Conservation (phyloP, 2,329 filamentous ascomycete genomes). For the Cryphonectria japonica region DNA sequence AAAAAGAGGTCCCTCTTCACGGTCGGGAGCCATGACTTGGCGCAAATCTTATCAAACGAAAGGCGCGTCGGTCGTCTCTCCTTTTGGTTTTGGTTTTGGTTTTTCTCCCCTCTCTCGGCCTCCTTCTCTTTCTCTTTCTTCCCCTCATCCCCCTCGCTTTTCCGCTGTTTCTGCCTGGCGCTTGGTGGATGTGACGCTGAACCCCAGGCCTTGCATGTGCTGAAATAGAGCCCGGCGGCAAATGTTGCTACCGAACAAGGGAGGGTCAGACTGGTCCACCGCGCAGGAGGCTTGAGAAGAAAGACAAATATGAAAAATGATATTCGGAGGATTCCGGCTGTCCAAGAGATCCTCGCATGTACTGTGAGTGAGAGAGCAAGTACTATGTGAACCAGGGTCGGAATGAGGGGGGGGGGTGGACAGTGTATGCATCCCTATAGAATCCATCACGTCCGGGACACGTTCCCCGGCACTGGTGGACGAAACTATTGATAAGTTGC, state of each 20-base stretch:
- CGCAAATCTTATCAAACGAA: background rate
- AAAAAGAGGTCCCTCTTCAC: background rate
- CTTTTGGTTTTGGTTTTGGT: background rate
- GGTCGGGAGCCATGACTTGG: background rate
- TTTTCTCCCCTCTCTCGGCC: background rate
- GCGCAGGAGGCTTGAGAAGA: background rate
- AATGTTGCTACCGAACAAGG: background rate
- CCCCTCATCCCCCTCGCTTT: background rate
- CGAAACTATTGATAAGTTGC: constrained; percentile 4
- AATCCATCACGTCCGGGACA: constrained; percentile 3
- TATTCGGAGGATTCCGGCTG: background rate
- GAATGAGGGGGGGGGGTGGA: background rate
- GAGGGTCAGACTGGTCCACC: background rate
- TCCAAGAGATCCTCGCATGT: background rate
- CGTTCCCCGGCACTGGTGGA: constrained; percentile 6
- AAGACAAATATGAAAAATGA: background rate
- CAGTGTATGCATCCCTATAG: constrained; percentile 14
- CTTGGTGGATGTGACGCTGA: background rate
- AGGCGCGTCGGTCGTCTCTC: background rate
- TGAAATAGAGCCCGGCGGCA: background rate
- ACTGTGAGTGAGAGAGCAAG: background rate
- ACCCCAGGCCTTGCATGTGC: background rate
- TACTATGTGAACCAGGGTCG: background rate
- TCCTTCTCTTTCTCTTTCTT: background rate
- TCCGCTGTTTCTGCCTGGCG: background rate